These are phyloP conservation scores for Pharus latifolius DNA, from an alignment of 176 grass and related monocot species.

Conservation along the genomic window DNA sequence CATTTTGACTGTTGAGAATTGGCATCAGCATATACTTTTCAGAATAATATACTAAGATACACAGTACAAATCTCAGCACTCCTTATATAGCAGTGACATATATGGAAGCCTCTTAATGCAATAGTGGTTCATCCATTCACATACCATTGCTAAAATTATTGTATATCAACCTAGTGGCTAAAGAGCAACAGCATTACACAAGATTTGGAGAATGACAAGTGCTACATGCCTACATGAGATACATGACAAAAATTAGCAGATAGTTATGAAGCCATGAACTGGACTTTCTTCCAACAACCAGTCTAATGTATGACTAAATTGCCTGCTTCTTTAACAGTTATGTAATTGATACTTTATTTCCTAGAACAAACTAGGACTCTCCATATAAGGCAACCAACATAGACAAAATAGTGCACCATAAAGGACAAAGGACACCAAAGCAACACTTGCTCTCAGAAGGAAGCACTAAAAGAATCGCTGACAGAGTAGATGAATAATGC, in stretches of 20 bases:
- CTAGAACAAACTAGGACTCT: not conserved
- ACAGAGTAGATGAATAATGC: not conserved
- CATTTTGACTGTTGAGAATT: conserved; percentile 55
- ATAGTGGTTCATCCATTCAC: not conserved
- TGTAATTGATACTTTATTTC: not conserved
- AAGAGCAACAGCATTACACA: not conserved
- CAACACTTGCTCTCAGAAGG: not conserved
- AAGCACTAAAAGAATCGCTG: not conserved
- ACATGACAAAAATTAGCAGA: no score
- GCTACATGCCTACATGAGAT: no score
- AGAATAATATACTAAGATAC: not conserved
- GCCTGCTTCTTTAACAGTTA: not conserved
- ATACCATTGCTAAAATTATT: not conserved
- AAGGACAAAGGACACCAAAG: not conserved
- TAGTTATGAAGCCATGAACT: not conserved
- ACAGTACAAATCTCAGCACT: not conserved
- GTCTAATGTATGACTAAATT: no score
- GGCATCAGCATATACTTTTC: not conserved
- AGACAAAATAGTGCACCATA: not conserved
- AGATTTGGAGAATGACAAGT: no score
- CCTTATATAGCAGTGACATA: not conserved
- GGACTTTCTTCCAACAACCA: no score
- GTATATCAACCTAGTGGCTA: not conserved
- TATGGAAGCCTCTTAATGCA: not conserved
- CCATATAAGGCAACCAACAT: not conserved